Evolutionary conservation across 306 rosid species (phyloP), one percentile per base, ranked within the genome.

Genomic region (Ochetophila trinervis): DNA sequence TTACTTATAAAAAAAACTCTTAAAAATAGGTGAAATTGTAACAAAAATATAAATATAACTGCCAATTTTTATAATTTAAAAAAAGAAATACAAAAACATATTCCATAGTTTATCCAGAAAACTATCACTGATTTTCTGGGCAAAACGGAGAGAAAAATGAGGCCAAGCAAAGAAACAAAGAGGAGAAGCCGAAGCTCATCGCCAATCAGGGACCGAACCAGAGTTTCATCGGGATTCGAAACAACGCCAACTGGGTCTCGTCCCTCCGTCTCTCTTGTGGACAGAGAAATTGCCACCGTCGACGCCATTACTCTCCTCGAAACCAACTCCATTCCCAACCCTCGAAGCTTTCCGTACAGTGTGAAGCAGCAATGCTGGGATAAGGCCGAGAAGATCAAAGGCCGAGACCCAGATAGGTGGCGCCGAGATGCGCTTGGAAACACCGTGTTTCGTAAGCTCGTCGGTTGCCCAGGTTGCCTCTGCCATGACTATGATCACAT

Each of bases 321-420:
- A 72, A 32, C 78, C 71, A 60, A 16, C 14, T 47, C 51, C 63
- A 55, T 68, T 67, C 58, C 30, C 30, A 83, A 82, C 70, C 96
- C 91, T 35, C 71, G 91, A 40, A 84, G 88, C 77, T 93, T 93
- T 79, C 90, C 96, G 0, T 56, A 80, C 81, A 82, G 48, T 20
- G 88, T 93, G 51, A 90, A 87, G 76, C 89, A 90, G 73, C 79
- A 79, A 74, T 93, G 99, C 70, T 90, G 99, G 97, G 88, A 84
- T 16, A 93, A 90, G 78, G 94, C 97, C 1, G 90, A 87, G 19
- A 88, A 84, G 82, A 73, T 93, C 56, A 88, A 50, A 70, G 99
- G 99, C 40, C 80, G 99, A 36, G 97, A 93, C 85, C 97, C 97
- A 2, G 86, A 79, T 32, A 85, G 99, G 3, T 90, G 97, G 99